Evolutionary conservation across 2,329 filamentous ascomycete genomes (phyloP).

Genomic region (Pseudomassariella vexata): DNA sequence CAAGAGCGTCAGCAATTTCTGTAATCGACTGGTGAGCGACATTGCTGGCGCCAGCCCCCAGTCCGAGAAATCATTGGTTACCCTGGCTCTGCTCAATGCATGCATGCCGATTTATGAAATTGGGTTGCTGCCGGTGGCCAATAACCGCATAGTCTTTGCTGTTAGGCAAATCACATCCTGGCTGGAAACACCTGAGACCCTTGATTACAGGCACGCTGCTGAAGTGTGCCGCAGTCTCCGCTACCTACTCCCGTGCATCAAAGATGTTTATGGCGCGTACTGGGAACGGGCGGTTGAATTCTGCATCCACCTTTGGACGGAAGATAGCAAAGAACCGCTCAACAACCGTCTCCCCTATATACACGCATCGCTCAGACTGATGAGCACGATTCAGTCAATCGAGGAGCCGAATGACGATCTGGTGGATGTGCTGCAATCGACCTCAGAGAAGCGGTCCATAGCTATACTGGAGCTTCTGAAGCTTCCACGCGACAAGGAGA

Average conservation of each 20-base stretch:
- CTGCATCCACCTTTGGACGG: slow-evolving; percentile 52
- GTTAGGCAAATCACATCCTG: slow-evolving; percentile 72
- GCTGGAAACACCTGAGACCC: slow-evolving; percentile 47
- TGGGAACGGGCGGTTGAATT: slow-evolving; percentile 66
- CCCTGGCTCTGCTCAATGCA: slow-evolving; percentile 49
- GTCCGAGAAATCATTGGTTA: slow-evolving; percentile 38
- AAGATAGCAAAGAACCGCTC: slow-evolving; percentile 32
- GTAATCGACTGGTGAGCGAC: slow-evolving; percentile 56
- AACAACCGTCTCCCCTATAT: slow-evolving; percentile 56
- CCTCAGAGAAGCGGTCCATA: slow-evolving; percentile 46
- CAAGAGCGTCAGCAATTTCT: slow-evolving; percentile 44
- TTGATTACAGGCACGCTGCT: slow-evolving; percentile 38
- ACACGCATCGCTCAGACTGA: slow-evolving; percentile 68
- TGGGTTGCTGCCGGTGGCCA: slow-evolving; percentile 50
- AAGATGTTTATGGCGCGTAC: slow-evolving; percentile 80
- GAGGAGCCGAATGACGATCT: slow-evolving; percentile 82
- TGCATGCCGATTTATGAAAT: slow-evolving; percentile 45
- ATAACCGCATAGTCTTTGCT: slow-evolving; percentile 73
- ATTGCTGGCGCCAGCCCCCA: slow-evolving; percentile 42
- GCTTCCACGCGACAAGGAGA: slow-evolving; percentile 33
- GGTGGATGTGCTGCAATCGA: slow-evolving; percentile 63
- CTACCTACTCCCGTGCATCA: slow-evolving; percentile 64
- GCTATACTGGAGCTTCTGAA: slow-evolving; percentile 61
- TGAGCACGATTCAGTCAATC: slow-evolving; percentile 55
- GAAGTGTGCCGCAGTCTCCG: slow-evolving; percentile 53